Evolutionary conservation across 768 basidiomycete genomes (phyloP).

Genomic region (Trametes cubensis): DNA sequence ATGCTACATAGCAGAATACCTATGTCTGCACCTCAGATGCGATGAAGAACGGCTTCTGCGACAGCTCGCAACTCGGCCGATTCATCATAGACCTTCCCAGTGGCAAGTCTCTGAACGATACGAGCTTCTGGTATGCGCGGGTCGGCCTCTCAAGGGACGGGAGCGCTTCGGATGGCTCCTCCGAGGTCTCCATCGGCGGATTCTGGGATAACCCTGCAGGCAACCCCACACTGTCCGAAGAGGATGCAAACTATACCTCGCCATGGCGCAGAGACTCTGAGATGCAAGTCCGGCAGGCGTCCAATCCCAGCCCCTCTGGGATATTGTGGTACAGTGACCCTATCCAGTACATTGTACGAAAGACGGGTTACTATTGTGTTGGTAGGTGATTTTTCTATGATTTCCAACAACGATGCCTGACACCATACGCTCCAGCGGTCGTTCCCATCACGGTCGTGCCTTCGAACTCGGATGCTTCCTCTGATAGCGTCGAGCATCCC

Average conservation of each 20-base stretch:
- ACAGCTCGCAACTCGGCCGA: constrained; percentile 68
- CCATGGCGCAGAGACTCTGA: constrained; percentile 46
- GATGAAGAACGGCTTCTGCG: constrained; percentile 71
- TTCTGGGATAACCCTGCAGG: constrained; percentile 66
- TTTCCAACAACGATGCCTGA: neutral
- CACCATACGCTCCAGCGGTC: constrained; percentile 53
- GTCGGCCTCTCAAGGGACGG: constrained; percentile 57
- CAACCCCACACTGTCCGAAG: constrained; percentile 55
- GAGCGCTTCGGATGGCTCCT: constrained; percentile 29
- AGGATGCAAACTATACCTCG: constrained; percentile 45
- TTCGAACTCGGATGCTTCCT: constrained; percentile 39
- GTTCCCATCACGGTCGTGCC: constrained; percentile 85
- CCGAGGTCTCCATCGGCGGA: constrained; percentile 32
- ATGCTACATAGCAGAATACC: constrained; percentile 68
- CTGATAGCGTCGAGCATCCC: constrained; percentile 69
- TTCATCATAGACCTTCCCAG: constrained; percentile 84
- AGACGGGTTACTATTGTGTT: constrained; percentile 95
- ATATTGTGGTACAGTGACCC: constrained; percentile 64
- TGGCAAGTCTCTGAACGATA: constrained; percentile 63
- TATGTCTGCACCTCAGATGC: constrained; percentile 92
- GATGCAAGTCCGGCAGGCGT: constrained; percentile 26
- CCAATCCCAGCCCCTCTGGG: constrained; percentile 54
- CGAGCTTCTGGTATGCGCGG: constrained; percentile 87
- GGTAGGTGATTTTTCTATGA: constrained; percentile 51
- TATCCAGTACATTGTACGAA: constrained; percentile 79